phyloP scores from a whole-genome alignment of 2,329 filamentous ascomycete genomes.

The Colletotrichum sp. region DNA sequence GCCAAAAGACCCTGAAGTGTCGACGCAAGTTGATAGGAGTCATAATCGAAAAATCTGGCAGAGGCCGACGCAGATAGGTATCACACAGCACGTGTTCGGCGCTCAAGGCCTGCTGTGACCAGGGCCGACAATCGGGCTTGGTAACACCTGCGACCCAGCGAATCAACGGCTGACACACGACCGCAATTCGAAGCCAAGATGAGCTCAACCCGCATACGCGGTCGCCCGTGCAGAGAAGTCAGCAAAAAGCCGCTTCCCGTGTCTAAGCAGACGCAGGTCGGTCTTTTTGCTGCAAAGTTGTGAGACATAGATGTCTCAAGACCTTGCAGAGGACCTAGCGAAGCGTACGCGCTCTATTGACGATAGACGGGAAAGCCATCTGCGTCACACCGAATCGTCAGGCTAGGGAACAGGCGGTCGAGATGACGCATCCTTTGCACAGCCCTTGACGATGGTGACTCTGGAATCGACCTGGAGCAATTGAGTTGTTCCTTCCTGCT shows the following conservation, averaged over 20 bases:
- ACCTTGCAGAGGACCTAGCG: neutral
- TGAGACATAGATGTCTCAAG: neutral
- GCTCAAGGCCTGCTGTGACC: neutral
- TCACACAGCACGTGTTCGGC: conserved; percentile 8
- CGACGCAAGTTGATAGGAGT: neutral
- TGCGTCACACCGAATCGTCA: neutral
- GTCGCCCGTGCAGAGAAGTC: neutral
- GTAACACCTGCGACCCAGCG: conserved; percentile 10
- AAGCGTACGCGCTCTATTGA: neutral
- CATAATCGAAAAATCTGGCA: neutral
- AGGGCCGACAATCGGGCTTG: conserved; percentile 6
- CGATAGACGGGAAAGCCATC: neutral
- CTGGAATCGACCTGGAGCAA: neutral
- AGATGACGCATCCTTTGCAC: neutral
- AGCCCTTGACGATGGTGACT: neutral
- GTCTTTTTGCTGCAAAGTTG: neutral
- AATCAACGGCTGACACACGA: conserved; percentile 22
- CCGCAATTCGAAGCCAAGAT: conserved; percentile 7
- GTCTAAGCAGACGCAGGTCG: neutral
- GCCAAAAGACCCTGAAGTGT: neutral
- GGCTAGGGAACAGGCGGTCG: neutral
- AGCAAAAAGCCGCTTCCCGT: neutral
- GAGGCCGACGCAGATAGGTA: neutral
- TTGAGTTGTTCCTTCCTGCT: neutral
- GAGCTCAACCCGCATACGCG: neutral